Evolutionary conservation across 257 asterid species (phyloP).

Genomic region (Capsicum rhomboideum): DNA sequence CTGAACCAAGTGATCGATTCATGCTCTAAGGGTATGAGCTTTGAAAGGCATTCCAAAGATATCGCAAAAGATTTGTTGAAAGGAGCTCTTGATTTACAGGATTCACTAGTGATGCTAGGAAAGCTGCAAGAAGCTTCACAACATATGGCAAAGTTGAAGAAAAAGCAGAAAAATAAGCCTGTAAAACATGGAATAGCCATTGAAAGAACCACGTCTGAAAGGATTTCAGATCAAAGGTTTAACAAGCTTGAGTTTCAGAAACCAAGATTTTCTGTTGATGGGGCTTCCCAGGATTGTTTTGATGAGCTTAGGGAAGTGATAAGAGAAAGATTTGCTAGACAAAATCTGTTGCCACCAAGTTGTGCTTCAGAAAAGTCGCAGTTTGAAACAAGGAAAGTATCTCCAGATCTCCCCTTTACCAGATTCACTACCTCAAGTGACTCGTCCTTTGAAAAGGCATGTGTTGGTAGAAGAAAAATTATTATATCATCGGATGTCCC

Average conservation of each 20-base stretch:
- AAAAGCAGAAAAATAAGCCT: slow-evolving; percentile 25
- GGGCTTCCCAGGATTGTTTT: slow-evolving; percentile 44
- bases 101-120: slow-evolving; percentile 51
- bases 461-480: slow-evolving; percentile 12
- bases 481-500: slow-evolving; percentile 32
- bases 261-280: slow-evolving; percentile 35
- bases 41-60: slow-evolving; percentile 26
- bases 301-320: slow-evolving; percentile 71
- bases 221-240: slow-evolving; percentile 15
- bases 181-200: slow-evolving; percentile 6
- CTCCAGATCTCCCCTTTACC: background rate
- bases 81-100: slow-evolving; percentile 66
- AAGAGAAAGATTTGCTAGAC: slow-evolving; percentile 51
- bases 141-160: slow-evolving; percentile 30
- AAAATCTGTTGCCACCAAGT: slow-evolving; percentile 35
- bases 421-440: background rate
- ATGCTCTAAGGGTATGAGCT: slow-evolving; percentile 24
- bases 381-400: background rate
- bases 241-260: slow-evolving; percentile 20
- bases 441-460: slow-evolving; percentile 5
- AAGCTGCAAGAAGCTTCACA: slow-evolving; percentile 55
- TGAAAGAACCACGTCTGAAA: slow-evolving; percentile 25
- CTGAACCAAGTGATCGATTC: slow-evolving; percentile 37
- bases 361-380: slow-evolving; percentile 5
- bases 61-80: slow-evolving; percentile 48